Evolutionary conservation across 345 rosid genomes (phyloP), one percentile per base, ranked within the genome.

Genomic region (Gossypium longicalyx): DNA sequence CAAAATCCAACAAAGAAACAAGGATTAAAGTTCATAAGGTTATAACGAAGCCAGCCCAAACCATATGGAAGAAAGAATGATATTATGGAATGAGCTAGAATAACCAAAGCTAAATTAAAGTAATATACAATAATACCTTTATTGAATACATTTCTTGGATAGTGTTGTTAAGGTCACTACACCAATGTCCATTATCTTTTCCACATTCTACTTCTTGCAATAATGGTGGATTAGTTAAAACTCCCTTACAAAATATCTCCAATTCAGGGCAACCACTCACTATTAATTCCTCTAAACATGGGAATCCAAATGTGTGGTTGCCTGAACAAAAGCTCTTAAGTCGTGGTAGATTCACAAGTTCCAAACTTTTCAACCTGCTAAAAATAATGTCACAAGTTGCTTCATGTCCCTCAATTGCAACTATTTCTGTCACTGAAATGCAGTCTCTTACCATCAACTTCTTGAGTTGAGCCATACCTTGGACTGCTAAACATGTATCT

Each of bases 371-470:
- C 34, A 58, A 22, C 29, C 62, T 66, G 16, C 62, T 23, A 34
- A 58, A 58, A 11, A 11, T 58, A 23, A 58, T 23, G 29, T 58
- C 7, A 15, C 34, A 10, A 3, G 34, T 23, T 23, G 62, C 16
- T 54, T 54, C 59, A 54, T 54, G 25, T 54, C 12, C 59, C 59
- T 54, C 59, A 19, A 1, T 58, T 10, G 15, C 34, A 58, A 58
- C 34, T 22, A 58, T 58, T 58, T 58, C 34, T 15, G 59, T 63
- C 16, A 76, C 13, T 16, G 3, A 20, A 47, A 45, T 5, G 22
- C 85, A 79, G 1, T 67, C 43, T 5, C 2, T 17, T 71, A 82
- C 34, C 0, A 0, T 19, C 83, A 79, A 25, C 0, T 1, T 15
- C 2, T 3, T 4, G 23, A 82, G 72, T 1, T 29, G n/a, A 48